Base-by-base conservation (phyloP, 768 basidiomycete species). In the Tylopilus plumbeoviolaceoides region DNA sequence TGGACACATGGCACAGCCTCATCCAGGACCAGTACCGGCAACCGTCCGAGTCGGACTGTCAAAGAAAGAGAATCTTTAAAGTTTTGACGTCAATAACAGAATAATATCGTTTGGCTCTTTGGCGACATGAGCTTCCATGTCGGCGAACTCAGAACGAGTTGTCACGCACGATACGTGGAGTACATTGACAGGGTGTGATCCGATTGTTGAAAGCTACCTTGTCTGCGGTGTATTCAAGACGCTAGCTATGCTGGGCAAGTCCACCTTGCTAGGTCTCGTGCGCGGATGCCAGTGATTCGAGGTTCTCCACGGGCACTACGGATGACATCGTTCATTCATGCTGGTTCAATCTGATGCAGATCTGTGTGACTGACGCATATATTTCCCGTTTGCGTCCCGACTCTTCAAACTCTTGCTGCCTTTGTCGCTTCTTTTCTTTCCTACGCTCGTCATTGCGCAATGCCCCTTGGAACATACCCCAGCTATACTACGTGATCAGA, bases 391-490 rank as follows among this genome's bases (percentile, higher is more conserved):
- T 90, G 59, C 73, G 73, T 55, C 74, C 73, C 0, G 89, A 90
- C 44, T 79, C 78, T 45, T 78, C 73, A 21, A 85, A 69, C 0
- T 82, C 86, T 53, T 76, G 79, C 66, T 86, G 79, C 56, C 85
- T 77, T 67, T 83, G 79, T 44, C 59, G 76, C 79, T 80, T 80
- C 71, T 92, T 93, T 63, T 84, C 80, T 61, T 69, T 75, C 54
- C 88, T 75, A 23, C 92, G 84, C 61, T 84, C 89, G 63, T 98
- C 95, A 65, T 97, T 93, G 47, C 84, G 81, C 43, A 95, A 63
- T 3, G 97, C 95, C 25, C 94, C 94, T 65, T 86, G 77, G 65
- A 89, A 95, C 94, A 97, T 97, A 27, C 74, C 84, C 94, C 44
- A 17, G 6, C 31, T n/a, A n/a, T n/a, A n/a, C n/a, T n/a, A n/a